Evolutionary conservation across 352 stramenopile genomes (phyloP), one percentile per base, ranked within the genome.

Genomic region (Aphanomyces cochlioides): DNA sequence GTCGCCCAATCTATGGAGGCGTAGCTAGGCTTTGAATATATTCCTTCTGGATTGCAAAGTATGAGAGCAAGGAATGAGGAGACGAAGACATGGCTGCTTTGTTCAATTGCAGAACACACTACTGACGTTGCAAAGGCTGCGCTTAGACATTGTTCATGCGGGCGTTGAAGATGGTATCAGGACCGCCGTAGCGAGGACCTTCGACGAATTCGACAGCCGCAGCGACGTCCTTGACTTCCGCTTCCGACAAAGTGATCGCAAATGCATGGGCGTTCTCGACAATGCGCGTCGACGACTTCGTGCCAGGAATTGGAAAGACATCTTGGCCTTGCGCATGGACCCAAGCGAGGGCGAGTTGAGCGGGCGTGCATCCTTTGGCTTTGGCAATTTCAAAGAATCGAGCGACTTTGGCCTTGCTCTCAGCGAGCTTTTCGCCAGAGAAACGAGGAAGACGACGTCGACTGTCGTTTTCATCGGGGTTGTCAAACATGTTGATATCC

Each of bases 281-380:
- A 10, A 75, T 15, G 7, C 68, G 47, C 7, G 21, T 37, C 34
- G 47, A 15, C 12, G 37, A 68, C 19, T 75, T 75, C 1, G 73
- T 75, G 37, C 73, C 73, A 1, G 73, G 73, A 37, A 77, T 77
- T 34, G 73, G 73, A n/a, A 77, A 48, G 36, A 77, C 71, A 66
- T 78, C 71, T 1, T 75, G 63, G 38, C 72, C 72, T 38, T 72
- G 69, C 7, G 37, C 41, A 40, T 76, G 72, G 4, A 77, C 12
- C 73, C 73, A 77, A 39, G 73, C 73, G 7, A 77, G 47, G n/a
- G 73, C 73, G 12, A 77, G 37, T 45, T 77, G 70, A 8, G 70
- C 72, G 0, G 73, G 70, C 10, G 73, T 77, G 47, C 38, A 69
- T n/a, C 47, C 39, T 38, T 77, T 77, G n/a, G 36, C 37, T n/a